phyloP scores from a whole-genome alignment of 2,329 filamentous ascomycete genomes.

The Simplicillium sp. region DNA sequence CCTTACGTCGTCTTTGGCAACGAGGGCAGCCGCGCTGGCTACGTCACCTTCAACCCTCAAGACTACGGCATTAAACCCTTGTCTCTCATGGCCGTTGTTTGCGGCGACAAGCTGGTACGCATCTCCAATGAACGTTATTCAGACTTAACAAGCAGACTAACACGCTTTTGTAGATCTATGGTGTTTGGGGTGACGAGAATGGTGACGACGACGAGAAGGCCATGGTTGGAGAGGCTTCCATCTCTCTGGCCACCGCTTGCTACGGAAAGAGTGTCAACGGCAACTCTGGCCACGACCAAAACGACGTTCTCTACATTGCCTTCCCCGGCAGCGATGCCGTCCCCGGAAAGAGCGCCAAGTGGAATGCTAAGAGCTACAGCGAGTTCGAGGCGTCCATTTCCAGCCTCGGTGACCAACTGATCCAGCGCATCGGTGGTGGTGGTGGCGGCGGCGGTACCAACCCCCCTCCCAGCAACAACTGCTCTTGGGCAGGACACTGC shows the following conservation, averaged over 20 bases:
- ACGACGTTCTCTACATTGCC: slow-evolving; percentile 54
- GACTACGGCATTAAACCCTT: slow-evolving; percentile 30
- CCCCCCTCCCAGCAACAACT: slow-evolving; percentile 4
- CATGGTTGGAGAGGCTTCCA: slow-evolving; percentile 45
- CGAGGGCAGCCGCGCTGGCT: slow-evolving; percentile 15
- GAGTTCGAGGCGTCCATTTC: slow-evolving; percentile 46
- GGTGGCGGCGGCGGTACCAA: slow-evolving; percentile 6
- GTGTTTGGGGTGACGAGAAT: slow-evolving; percentile 52
- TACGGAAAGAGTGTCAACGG: slow-evolving; percentile 44
- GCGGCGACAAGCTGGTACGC: slow-evolving; percentile 25
- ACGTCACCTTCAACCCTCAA: slow-evolving; percentile 23
- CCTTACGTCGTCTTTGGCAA: slow-evolving; percentile 41
- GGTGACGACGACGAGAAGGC: slow-evolving; percentile 37
- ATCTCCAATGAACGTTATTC: background rate
- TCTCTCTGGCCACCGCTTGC: slow-evolving; percentile 48
- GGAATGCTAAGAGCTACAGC: slow-evolving; percentile 37
- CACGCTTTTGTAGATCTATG: slow-evolving; percentile 24
- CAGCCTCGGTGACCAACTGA: slow-evolving; percentile 38
- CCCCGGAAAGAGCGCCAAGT: slow-evolving; percentile 44
- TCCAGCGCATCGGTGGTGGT: slow-evolving; percentile 21
- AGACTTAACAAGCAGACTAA: slow-evolving; percentile 16
- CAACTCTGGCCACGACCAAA: slow-evolving; percentile 41
- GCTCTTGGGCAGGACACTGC: slow-evolving; percentile 11
- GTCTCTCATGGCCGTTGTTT: slow-evolving; percentile 40
- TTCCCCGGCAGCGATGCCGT: slow-evolving; percentile 48